Evolutionary conservation across 148 eudicot genomes (phyloP).

Genomic region (Hydrangea macrophylla): DNA sequence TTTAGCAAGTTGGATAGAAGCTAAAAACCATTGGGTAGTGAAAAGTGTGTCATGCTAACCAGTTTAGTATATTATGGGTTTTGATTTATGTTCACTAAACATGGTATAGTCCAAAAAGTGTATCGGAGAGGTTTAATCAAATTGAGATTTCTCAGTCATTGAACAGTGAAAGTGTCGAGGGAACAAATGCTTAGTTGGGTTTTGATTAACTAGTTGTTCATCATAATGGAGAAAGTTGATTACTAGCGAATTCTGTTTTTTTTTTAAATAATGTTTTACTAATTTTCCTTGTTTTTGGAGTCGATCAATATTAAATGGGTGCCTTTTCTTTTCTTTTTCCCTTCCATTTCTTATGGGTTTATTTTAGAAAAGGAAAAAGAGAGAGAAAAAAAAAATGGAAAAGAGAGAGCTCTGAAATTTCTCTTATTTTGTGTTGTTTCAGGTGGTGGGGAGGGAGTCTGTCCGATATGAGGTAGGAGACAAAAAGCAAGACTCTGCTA

Average conservation of each 20-base stretch:
- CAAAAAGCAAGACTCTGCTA: neutral
- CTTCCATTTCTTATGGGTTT: neutral
- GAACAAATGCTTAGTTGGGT: too few species aligned
- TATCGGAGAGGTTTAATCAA: neutral
- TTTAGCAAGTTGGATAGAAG: neutral
- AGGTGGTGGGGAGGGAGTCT: neutral
- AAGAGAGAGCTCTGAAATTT: neutral
- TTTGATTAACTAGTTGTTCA: too few species aligned
- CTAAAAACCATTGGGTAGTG: too few species aligned
- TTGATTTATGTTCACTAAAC: neutral
- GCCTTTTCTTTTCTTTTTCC: neutral
- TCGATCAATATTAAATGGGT: neutral
- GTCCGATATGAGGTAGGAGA: neutral
- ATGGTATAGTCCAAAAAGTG: neutral
- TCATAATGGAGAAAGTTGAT: too few species aligned
- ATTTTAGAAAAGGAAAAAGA: too few species aligned
- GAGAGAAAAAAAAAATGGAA: too few species aligned
- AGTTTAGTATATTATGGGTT: too few species aligned
- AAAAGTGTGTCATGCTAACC: too few species aligned
- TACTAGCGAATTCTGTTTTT: too few species aligned
- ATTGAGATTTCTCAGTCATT: neutral
- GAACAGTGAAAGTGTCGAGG: too few species aligned
- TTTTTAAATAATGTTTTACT: neutral
- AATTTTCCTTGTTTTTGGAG: neutral
- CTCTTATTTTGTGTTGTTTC: neutral